Base-by-base conservation (phyloP, 1,284 basidiomycete genomes). In the Volvariella surrecta region DNA sequence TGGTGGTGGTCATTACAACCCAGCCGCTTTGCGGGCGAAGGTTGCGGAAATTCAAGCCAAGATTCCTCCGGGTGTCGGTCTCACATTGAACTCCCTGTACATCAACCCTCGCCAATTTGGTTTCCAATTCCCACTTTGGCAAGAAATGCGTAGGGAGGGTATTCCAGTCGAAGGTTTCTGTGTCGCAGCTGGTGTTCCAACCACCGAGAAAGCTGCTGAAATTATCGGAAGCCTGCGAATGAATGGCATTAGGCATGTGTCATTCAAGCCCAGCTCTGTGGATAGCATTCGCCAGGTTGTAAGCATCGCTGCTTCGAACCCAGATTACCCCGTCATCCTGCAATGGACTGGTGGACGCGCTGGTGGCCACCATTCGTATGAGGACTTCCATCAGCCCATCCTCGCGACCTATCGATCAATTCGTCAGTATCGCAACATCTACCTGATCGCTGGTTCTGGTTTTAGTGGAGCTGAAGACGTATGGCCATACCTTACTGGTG, bases 321-420 rank as follows among this genome's bases (percentile, higher is more conserved):
- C 94, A 35, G 84, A 92, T 65, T 99, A 90, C 76, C 93, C 95
- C n/a, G 84, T 99, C 66, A 92, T 99, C 63, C 71, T 97, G 51
- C 95, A 98, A 61, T 98, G 95, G 95, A 99, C 95, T 40, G 96
- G 95, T 59, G 95, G 95, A 42, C 91, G 95, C 55, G 96, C 95
- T n/a, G 95, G 95, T 54, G 95, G 95, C 48, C 95, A 99, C 58
- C 95, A 98, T 70, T 94, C 90, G 9, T 97, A 84, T 63, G 96
- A 99, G 64, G 96, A 99, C 64, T 94, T 98, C 79, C 94, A 98
- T 61, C 91, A 96, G 63, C 95, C 96, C 0, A 82, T 99, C 54
- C 71, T 99, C 37, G 68, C 82, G 38, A 98, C 94, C 0, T 99
- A 99, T 65, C 74, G 82, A 39, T 70, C 86, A 16, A 96, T 99